These are phyloP conservation scores for Penicillium samsonianum DNA, from an alignment of 495 filamentous ascomycete genomes.

Conservation along the genomic window DNA sequence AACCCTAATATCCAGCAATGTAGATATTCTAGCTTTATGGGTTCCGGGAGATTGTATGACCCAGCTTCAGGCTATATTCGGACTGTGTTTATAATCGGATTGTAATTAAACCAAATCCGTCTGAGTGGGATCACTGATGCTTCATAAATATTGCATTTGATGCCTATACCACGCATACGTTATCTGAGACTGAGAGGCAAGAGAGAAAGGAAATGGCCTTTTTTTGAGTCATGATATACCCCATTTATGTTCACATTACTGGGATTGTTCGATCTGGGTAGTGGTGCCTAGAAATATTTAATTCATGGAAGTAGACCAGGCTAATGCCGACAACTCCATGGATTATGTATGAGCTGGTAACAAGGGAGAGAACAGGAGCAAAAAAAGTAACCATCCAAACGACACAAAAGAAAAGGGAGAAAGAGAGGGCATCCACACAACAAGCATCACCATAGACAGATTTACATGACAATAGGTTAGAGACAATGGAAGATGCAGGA, in stretches of 20 bases:
- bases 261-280: background rate
- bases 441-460: conserved; percentile 11
- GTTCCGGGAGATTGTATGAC: conserved; percentile 5
- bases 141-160: background rate
- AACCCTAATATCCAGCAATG: background rate
- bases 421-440: conserved; percentile 15
- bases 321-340: background rate
- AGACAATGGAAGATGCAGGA: conserved; percentile 9
- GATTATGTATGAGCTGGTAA: conserved; percentile 8
- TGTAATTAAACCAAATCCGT: background rate
- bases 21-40: background rate
- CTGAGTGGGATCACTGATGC: background rate
- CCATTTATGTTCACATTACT: background rate
- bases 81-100: background rate
- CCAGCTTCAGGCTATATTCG: background rate
- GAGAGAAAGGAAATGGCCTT: background rate
- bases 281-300: background rate
- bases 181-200: background rate
- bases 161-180: background rate
- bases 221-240: background rate
- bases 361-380: background rate
- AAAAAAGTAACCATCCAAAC: conserved; percentile 5
- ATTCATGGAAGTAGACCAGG: background rate
- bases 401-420: conserved; percentile 7
- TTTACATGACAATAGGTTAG: conserved; percentile 9